Evolutionary conservation across 1,284 basidiomycete species (phyloP), one percentile per base, ranked within the genome.

Genomic region (Wallemia hederae): DNA sequence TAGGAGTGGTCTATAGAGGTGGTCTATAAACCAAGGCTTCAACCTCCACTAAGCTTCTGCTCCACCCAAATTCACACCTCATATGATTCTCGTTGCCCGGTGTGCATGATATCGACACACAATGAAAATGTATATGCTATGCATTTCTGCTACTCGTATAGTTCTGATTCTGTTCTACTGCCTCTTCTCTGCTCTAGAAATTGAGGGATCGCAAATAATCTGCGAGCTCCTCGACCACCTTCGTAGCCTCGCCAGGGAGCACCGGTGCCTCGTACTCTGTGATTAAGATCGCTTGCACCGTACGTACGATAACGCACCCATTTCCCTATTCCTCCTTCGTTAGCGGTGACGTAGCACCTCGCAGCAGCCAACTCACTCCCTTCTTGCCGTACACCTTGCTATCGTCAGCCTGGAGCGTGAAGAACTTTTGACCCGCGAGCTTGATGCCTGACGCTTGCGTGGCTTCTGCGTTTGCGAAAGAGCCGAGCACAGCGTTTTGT

Each of bases 221-320:
- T 28, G 80, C 87, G 27, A 92, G 74, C 25, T 69, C 72, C 71
- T 86, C 81, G 27, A 86, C 85, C 28, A 87, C 67, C 24, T 78
- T 70, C 58, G 81, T 85, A 25, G 79, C 77, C 69, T 94, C 88
- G 49, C 74, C 69, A 1, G 82, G 83, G 26, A 72, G 68, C 39
- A 71, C 73, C 0, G 87, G 87, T 26, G 77, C 74, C 0, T 66
- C 65, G 72, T 96, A 96, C 67, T 82, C 80, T 15, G 81, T 78
- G 25, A 97, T 80, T 62, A 97, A 76, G 63, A 94, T 76, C 2
- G 87, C 88, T 69, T 89, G 85, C 66, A 78, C 84, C 26, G 90
- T 96, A 76, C 88, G 87, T 62, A 88, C 82, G 64, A 91, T 69
- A 63, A 89, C 74, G 62, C 77, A 77, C 1, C 91, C 92, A 69